Evolutionary conservation across 1,139 yeast species (phyloP).

Genomic region (Saccharomyces hybrid): DNA sequence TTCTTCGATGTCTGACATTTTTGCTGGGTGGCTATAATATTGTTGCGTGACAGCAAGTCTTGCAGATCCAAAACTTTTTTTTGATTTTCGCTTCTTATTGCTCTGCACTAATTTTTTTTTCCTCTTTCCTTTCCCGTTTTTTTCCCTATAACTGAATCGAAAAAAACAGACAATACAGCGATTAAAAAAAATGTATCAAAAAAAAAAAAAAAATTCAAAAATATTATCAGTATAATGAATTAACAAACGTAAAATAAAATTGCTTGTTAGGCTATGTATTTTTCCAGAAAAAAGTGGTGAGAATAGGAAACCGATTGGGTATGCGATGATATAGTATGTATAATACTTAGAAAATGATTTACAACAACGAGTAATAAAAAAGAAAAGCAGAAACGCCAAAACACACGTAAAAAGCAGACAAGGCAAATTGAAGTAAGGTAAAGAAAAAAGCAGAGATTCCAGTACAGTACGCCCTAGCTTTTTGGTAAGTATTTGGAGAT

Average conservation of each 20-base stretch:
- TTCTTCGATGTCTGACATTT: slow-evolving; percentile 5
- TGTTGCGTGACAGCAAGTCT: slow-evolving; percentile 11
- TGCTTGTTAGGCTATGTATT: background rate
- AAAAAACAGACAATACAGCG: background rate
- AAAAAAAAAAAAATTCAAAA: background rate
- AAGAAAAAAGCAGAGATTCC: background rate
- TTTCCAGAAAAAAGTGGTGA: background rate
- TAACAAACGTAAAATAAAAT: background rate
- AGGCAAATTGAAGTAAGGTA: background rate
- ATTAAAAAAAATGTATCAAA: background rate
- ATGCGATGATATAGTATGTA: background rate
- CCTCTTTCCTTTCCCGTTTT: background rate
- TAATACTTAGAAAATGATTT: background rate
- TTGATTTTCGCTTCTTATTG: background rate
- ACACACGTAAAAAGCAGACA: background rate
- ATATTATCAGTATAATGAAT: background rate
- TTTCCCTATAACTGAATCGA: background rate
- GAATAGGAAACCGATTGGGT: background rate
- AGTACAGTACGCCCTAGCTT: background rate
- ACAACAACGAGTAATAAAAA: background rate
- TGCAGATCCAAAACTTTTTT: background rate
- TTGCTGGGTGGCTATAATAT: slow-evolving; percentile 14
- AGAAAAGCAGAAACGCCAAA: background rate
- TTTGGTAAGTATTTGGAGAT: background rate
- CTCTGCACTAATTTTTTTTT: background rate